These are phyloP conservation scores for Xylaria sp. DNA, from an alignment of 2,329 filamentous ascomycete species.

Conservation along the genomic window DNA sequence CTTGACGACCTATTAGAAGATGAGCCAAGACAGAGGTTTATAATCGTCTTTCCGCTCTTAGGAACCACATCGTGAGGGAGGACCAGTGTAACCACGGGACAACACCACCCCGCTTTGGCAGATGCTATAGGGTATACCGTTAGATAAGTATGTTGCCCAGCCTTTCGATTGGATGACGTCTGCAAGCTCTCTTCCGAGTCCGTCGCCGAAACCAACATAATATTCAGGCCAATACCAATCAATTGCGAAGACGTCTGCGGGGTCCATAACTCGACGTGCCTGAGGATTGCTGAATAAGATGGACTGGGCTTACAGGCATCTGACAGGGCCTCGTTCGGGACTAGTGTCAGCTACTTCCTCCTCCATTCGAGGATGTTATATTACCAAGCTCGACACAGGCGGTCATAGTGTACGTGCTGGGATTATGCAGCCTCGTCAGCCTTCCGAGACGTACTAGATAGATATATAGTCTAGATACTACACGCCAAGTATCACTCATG, in stretches of 20 bases:
- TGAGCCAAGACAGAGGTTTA: constrained; percentile 18
- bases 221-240: neutral
- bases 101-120: constrained; percentile 2
- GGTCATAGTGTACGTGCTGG: neutral
- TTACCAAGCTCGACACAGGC: neutral
- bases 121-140: constrained; percentile 2
- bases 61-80: constrained; percentile 12
- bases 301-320: neutral
- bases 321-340: neutral
- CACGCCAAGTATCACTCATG: neutral
- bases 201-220: neutral
- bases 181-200: neutral
- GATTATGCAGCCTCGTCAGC: constrained; percentile 24
- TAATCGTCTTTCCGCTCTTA: constrained; percentile 4
- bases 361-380: neutral
- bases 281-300: neutral
- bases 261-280: neutral
- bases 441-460: constrained; percentile 11
- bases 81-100: constrained; percentile 29
- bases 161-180: constrained; percentile 7
- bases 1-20: constrained; percentile 16
- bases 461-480: neutral
- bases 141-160: constrained; percentile 1
- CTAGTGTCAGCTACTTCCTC: neutral
- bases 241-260: neutral